Conservation (phyloP, 345 rosid species). For the Linum tenue region DNA sequence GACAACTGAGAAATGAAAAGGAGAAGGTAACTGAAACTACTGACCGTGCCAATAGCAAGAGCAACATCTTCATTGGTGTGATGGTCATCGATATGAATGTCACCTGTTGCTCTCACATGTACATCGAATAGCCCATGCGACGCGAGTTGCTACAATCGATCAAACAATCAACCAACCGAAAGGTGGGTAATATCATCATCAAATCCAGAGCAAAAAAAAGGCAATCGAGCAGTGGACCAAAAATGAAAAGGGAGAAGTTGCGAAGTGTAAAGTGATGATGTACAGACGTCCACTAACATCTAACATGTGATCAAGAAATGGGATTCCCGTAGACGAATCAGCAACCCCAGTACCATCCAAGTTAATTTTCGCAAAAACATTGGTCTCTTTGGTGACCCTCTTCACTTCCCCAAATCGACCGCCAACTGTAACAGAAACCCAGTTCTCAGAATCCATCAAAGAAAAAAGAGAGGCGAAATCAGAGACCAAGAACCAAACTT, state of each 20-base stretch:
- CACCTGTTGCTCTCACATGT: slow-evolving; percentile 81
- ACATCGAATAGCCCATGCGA: slow-evolving; percentile 90
- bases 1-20: not conserved
- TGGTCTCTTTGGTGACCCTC: slow-evolving; percentile 78
- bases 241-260: not conserved
- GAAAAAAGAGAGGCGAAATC: not conserved
- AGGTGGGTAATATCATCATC: not conserved
- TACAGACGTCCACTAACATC: slow-evolving; percentile 34
- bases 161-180: too few species aligned
- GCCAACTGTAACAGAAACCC: not conserved
- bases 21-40: not conserved
- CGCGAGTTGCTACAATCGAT: slow-evolving; percentile 64
- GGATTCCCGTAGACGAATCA: slow-evolving; percentile 66
- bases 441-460: not conserved
- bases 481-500: not conserved
- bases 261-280: too few species aligned
- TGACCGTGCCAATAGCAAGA: slow-evolving; percentile 85
- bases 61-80: slow-evolving; percentile 91
- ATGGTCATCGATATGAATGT: slow-evolving; percentile 86
- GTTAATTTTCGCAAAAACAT: slow-evolving; percentile 62
- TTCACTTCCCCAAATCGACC: slow-evolving; percentile 68
- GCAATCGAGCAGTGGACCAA: not conserved
- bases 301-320: slow-evolving; percentile 89
- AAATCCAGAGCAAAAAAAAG: not conserved
- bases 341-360: slow-evolving; percentile 80